A percentile compares a stretch with the other conserved stretches of the same genome.
phyloP scores from a whole-genome alignment of 148 eudicot genomes.

The Rhododendron mucronatum region DNA sequence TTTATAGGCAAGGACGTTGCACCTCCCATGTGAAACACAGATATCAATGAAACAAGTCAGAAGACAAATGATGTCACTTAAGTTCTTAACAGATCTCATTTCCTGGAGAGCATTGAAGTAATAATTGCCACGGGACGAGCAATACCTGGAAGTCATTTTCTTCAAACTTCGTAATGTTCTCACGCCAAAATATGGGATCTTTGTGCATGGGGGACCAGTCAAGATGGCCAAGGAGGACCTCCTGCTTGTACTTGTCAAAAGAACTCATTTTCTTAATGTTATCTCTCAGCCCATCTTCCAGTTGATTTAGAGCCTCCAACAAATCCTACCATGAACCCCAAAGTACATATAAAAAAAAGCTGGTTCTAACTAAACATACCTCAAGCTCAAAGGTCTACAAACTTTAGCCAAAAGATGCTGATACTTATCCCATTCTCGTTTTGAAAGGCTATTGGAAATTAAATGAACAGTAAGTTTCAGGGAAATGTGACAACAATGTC shows the following conservation, averaged over 20 bases:
- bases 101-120: neutral
- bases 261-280: constrained; percentile 82
- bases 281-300: constrained; percentile 76
- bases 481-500: neutral
- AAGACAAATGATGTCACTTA: neutral
- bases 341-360: neutral
- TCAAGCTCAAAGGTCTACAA: neutral
- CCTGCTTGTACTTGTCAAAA: constrained; percentile 96
- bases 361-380: neutral
- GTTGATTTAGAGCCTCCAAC: constrained; percentile 75
- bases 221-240: constrained; percentile 91
- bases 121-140: neutral
- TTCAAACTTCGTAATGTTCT: constrained; percentile 73
- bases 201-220: constrained; percentile 99
- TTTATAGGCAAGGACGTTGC: neutral
- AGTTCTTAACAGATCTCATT: neutral
- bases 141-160: constrained; percentile 95
- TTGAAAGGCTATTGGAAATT: neutral
- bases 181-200: constrained; percentile 90
- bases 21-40: neutral
- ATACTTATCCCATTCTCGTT: neutral
- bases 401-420: neutral
- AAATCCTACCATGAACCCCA: constrained; percentile 52
- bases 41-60: neutral
- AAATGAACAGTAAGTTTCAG: neutral